Conservation (phyloP, 371 early-diverging fungal species). For the Antonospora locustae region DNA sequence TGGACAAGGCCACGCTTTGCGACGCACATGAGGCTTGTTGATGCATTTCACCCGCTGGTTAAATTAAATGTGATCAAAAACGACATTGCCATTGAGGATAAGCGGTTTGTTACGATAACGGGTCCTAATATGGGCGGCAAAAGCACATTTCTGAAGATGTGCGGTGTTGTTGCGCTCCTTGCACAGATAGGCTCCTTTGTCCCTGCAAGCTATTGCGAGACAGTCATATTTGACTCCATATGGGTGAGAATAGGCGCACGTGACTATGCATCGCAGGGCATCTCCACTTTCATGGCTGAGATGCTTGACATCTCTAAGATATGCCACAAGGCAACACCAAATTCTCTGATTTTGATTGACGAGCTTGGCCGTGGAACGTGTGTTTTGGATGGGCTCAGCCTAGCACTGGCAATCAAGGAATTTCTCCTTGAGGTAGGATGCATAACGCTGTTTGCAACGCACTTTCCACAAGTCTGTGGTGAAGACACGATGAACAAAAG, state of each 20-base stretch:
- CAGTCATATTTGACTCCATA: constrained; percentile 72
- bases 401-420: constrained; percentile 88
- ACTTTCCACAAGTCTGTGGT: constrained; percentile 80
- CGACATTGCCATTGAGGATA: constrained; percentile 64
- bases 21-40: too few relatives aligned
- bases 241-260: constrained; percentile 84
- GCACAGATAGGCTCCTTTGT: constrained; percentile 82
- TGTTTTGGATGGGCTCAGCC: constrained; percentile 85
- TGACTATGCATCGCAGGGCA: constrained; percentile 71
- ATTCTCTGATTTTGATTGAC: constrained; percentile 77
- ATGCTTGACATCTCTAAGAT: constrained; percentile 74
- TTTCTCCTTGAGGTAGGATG: constrained; percentile 56
- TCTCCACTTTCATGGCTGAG: constrained; percentile 73
- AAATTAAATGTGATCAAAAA: constrained; percentile 57
- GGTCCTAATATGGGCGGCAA: constrained; percentile 90
- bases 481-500: constrained; percentile 37
- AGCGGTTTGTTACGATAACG: constrained; percentile 69
- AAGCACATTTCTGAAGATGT: constrained; percentile 68
- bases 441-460: constrained; percentile 51
- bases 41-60: constrained; percentile 51
- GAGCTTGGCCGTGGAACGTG: constrained; percentile 91
- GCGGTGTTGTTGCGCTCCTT: constrained; percentile 69
- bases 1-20: constrained; percentile 39
- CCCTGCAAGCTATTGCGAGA: constrained; percentile 64
- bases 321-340: constrained; percentile 60